Evolutionary conservation across 2,329 filamentous ascomycete species (phyloP), one percentile per base, ranked within the genome.

Genomic region (Apiospora kogelbergensis): DNA sequence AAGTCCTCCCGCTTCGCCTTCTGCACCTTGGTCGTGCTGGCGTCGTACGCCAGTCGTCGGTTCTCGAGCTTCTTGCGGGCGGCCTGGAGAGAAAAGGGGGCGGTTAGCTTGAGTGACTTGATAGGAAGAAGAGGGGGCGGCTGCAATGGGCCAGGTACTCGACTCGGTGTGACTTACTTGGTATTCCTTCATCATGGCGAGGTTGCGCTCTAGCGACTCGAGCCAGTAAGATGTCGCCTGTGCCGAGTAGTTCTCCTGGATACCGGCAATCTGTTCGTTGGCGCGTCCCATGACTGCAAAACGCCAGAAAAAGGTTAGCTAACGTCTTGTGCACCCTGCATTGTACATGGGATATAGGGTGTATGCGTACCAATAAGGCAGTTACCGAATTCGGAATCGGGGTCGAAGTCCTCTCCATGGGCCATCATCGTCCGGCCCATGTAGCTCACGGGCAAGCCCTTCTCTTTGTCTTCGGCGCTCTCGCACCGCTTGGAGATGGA

Each of bases 111-210:
- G 69, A 64, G 72, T 66, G 69, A 33, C 11, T 45, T 66, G 15
- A 10, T 30, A 26, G 33, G n/a, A 46, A 2, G 5, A 7, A 67
- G 5, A 3, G 10, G 30, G 15, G 6, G 42, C 15, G n/a, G n/a
- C n/a, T n/a, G n/a, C n/a, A n/a, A n/a, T n/a, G n/a, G n/a, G n/a
- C n/a, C n/a, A n/a, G n/a, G n/a, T n/a, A n/a, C n/a, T n/a, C n/a
- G n/a, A n/a, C 3, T 44, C 20, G 42, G 17, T n/a, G 11, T n/a
- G 24, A 79, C 87, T 68, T 85, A 95, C 93, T 87, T 98, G 94
- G 76, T 97, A 98, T 78, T 98, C 96, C 80, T 97, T 98, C 93
- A 98, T 95, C 86, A 97, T 96, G 44, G 93, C 91, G 67, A 97
- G 81, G 33, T 92, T 97, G 73, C 94, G 87, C 80, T 98, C 95